Evolutionary conservation across 2,329 filamentous ascomycete genomes (phyloP).

Genomic region (Aspergillus texensis): DNA sequence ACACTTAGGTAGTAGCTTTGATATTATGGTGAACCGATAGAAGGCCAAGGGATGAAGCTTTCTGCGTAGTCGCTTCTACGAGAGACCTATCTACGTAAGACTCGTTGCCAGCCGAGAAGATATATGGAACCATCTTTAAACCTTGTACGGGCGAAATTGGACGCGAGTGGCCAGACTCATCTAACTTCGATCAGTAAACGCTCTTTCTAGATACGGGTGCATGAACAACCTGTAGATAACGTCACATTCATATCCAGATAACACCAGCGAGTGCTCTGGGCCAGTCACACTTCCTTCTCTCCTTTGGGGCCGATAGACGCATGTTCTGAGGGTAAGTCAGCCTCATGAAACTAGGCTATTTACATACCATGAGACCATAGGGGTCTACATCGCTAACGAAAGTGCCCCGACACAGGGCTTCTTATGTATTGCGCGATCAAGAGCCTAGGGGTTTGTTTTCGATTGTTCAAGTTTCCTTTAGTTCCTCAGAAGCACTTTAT

Average conservation of each 20-base stretch:
- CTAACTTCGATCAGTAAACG: background rate
- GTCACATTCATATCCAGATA: background rate
- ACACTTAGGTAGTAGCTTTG: background rate
- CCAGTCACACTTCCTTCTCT: background rate
- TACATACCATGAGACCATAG: background rate
- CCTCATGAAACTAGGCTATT: background rate
- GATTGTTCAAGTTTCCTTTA: background rate
- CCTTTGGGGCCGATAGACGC: background rate
- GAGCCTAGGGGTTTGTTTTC: background rate
- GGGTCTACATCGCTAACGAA: background rate
- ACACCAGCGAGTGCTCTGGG: background rate
- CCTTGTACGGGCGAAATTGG: background rate
- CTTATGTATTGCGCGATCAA: background rate
- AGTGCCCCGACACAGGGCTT: background rate
- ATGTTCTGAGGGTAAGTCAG: background rate
- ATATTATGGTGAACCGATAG: no score
- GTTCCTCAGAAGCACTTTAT: background rate
- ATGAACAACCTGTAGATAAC: background rate
- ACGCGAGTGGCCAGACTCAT: no score
- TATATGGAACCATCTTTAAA: background rate
- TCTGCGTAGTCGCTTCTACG: background rate
- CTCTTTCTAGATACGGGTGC: background rate
- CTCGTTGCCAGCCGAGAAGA: background rate
- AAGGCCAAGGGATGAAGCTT: no score
- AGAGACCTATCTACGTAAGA: background rate